A percentile compares a stretch with the other conserved stretches of the same genome.
phyloP scores from a whole-genome alignment of 2,329 filamentous ascomycete species.

The Nemania sp. region DNA sequence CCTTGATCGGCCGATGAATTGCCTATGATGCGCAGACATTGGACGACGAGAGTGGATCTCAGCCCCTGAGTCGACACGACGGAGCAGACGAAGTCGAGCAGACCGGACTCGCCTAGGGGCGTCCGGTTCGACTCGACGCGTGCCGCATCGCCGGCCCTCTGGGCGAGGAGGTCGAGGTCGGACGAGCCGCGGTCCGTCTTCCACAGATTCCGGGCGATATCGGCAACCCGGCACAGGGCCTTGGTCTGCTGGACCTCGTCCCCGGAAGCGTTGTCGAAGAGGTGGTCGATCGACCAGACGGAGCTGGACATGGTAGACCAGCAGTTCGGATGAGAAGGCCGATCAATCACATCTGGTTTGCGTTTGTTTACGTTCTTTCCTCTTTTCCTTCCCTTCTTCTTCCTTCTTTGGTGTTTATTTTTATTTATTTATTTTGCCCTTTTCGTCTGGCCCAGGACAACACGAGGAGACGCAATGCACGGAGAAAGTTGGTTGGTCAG shows the following conservation, averaged over 20 bases:
- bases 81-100: constrained; percentile 60
- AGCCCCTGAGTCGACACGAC: constrained; percentile 48
- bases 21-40: constrained; percentile 61
- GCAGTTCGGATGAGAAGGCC: constrained; percentile 12
- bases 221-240: constrained; percentile 46
- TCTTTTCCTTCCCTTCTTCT: no score
- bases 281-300: constrained; percentile 30
- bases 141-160: constrained; percentile 60
- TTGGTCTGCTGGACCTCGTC: constrained; percentile 27
- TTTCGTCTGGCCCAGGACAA: no score
- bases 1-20: constrained; percentile 67
- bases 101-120: constrained; percentile 61
- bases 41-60: constrained; percentile 52
- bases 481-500: not conserved
- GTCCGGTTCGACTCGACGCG: constrained; percentile 61
- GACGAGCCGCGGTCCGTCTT: constrained; percentile 41
- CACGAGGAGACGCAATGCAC: not conserved
- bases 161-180: constrained; percentile 52
- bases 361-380: no score
- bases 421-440: no score
- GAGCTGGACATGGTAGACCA: constrained; percentile 32
- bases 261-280: constrained; percentile 29
- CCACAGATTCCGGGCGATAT: constrained; percentile 47
- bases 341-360: constrained; percentile 18
- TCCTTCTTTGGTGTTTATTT: no score